Evolutionary conservation across 2,329 filamentous ascomycete species (phyloP), one percentile per base, ranked within the genome.

Genomic region (Aspergillus brunneoviolaceus): DNA sequence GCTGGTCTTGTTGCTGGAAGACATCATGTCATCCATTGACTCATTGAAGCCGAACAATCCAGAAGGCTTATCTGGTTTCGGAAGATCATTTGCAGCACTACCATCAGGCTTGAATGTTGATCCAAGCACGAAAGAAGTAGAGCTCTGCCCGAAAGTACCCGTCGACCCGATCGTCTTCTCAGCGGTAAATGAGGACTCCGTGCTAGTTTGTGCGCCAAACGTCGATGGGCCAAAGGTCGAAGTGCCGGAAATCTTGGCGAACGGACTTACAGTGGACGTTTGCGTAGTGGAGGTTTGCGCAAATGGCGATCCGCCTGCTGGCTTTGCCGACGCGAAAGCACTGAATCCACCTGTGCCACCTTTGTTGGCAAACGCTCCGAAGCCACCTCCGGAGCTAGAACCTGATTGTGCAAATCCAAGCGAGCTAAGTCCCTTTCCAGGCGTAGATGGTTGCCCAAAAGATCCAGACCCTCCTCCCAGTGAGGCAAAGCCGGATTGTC

Each of bases 41-140:
- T 60, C 60, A 45, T 73, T 76, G 51, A 80, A 73, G 4, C 76
- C 74, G 47, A 81, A 77, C 6, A 75, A 58, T 1, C 69, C 63
- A 52, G 70, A 69, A 57, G 70, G 57, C 57, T 75, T 73, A 2
- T 76, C 72, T 21, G 76, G 68, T 51, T 77, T 78, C n/a, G 73
- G 69, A 3, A 65, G 67, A 67, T 80, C 79, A 59, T 74, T 74
- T 27, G 65, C 71, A 57, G 76, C 73, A 14, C 72, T 74, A 9
- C 70, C 74, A 59, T 81, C 79, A 3, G 69, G 70, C 64, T 80
- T 80, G 62, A 82, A 81, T 11, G 74, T 74, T 25, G 80, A 79
- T 2, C 75, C 76, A 23, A 81, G 64, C 7, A 69, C 71, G 63
- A 82, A 82, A n/a, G 69, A 69, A 60, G 67, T 60, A 14, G 66